Evolutionary conservation across 2,329 filamentous ascomycete genomes (phyloP), one percentile per base, ranked within the genome.

Genomic region (Coniella vitis): DNA sequence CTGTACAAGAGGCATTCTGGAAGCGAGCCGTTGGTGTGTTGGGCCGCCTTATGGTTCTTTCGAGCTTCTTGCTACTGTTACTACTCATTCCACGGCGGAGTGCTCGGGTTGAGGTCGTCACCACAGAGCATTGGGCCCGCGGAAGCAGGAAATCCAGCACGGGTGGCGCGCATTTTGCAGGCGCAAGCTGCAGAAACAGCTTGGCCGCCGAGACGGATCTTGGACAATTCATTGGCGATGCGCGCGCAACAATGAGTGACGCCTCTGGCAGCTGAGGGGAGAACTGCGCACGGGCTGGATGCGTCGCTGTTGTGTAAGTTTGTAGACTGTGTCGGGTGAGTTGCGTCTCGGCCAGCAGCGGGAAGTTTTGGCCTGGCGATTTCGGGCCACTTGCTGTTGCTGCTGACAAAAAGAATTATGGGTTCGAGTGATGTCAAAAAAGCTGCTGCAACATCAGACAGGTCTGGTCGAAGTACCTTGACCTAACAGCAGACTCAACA

Each of bases 61-160:
- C 5, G 25, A 10, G 10, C 5, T 29, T 5, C 10, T 10, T 29
- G 10, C 25, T 5, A 5, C 25, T 29, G 25, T 10, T 29, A 29
- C n/a, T n/a, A n/a, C n/a, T n/a, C n/a, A 29, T 29, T 10, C 10
- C 5, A 55, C 38, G 19, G 25, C 41, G 38, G 50, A 43, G 46
- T 52, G 55, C 43, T 54, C 42, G 25, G 55, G 25, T 41, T 54
- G 52, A 42, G 45, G 48, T 34, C 58, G 16, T 32, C 32, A 32
- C 25, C 38, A 21, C 16, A 20, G 37, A 35, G 19, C 40, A 16
- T 12, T 19, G 31, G 14, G 40, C 20, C 8, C 44, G 48, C 16
- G 70, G 72, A 29, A 70, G 53, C 17, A 75, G 65, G 55, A 72
- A 67, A 39, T 71, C 68, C 47, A 71, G 64, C 39, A 71, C 61